A percentile compares a stretch with the other conserved stretches of the same genome.
Evolutionary conservation across 2,329 filamentous ascomycete species (phyloP).

Genomic region (Fusarium tupiense): DNA sequence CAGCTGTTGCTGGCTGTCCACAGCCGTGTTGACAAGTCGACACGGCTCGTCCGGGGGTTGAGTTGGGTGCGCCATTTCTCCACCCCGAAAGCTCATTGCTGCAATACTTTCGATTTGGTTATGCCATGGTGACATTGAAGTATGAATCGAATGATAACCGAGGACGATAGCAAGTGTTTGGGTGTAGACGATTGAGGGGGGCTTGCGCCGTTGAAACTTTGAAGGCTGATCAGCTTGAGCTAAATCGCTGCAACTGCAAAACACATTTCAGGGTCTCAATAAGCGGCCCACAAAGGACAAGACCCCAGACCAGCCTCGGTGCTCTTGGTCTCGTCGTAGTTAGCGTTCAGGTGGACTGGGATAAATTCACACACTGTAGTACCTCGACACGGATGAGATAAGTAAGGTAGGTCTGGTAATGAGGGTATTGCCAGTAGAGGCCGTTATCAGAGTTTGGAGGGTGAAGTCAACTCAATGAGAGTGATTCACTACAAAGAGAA

Average conservation of each 20-base stretch:
- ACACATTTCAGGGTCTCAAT: constrained; percentile 15
- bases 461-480: background rate
- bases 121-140: constrained; percentile 14
- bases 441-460: background rate
- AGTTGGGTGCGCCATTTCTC: constrained; percentile 42
- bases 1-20: constrained; percentile 27
- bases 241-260: constrained; percentile 13
- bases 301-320: constrained; percentile 14
- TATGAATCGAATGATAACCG: background rate
- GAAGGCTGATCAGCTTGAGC: constrained; percentile 18
- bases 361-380: background rate
- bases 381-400: background rate
- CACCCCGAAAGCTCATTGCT: constrained; percentile 36
- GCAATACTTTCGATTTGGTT: constrained; percentile 31
- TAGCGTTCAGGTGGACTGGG: constrained; percentile 9
- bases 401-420: background rate
- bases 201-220: constrained; percentile 34
- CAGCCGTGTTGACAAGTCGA: constrained; percentile 40
- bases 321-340: constrained; percentile 16
- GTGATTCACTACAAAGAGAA: background rate
- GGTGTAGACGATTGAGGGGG: constrained; percentile 21
- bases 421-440: background rate
- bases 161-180: background rate
- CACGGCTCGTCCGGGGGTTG: constrained; percentile 24
- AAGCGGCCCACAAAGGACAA: constrained; percentile 27